These are phyloP conservation scores for Pseudogymnoascus sp. DNA, from an alignment of 2,329 filamentous ascomycete species.

Conservation along the genomic window DNA sequence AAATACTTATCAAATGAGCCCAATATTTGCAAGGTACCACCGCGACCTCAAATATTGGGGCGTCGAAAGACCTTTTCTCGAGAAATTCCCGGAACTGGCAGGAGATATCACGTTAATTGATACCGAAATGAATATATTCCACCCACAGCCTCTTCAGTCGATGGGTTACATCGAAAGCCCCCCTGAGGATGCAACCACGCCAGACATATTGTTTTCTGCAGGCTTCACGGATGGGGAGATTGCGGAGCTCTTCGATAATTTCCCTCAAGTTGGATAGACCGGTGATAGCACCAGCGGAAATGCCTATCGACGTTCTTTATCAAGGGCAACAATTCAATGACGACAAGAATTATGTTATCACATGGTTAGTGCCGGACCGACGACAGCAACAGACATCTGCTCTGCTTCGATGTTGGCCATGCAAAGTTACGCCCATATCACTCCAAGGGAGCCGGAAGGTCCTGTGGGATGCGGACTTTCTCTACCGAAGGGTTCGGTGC, in stretches of 20 bases:
- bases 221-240: background rate
- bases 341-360: background rate
- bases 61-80: constrained; percentile 15
- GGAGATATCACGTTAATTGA: background rate
- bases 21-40: constrained; percentile 17
- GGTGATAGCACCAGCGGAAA: background rate
- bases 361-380: background rate
- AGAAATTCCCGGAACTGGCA: constrained; percentile 16
- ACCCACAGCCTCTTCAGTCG: background rate
- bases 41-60: constrained; percentile 15
- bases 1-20: constrained; percentile 14
- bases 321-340: background rate
- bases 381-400: background rate
- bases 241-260: constrained; percentile 2
- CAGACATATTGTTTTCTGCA: background rate
- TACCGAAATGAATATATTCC: background rate
- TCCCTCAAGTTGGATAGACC: constrained; percentile 3
- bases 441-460: background rate
- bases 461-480: background rate
- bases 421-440: background rate
- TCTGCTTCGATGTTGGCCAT: background rate
- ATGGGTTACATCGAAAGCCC: background rate
- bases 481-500: background rate
- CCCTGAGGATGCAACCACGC: background rate
- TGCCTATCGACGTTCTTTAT: background rate